A percentile compares a stretch with the other conserved stretches of the same genome.
phyloP scores from a whole-genome alignment of 495 filamentous ascomycete genomes.

The Stereocaulon alpinum region DNA sequence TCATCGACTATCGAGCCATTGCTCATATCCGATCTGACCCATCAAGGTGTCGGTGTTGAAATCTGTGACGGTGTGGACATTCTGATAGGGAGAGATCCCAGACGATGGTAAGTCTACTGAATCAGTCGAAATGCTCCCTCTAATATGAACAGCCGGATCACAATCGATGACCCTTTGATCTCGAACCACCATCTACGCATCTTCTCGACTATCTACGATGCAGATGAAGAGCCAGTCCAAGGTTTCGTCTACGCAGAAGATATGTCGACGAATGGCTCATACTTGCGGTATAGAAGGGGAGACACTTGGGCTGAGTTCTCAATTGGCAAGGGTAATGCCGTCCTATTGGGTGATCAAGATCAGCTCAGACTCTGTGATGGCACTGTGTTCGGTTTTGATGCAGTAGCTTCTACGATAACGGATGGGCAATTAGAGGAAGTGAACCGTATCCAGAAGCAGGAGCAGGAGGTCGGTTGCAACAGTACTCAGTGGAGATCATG shows the following conservation, averaged over 20 bases:
- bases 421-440: slow-evolving; percentile 3
- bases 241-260: slow-evolving; percentile 54
- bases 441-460: slow-evolving; percentile 23
- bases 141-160: slow-evolving; percentile 29
- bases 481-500: background rate
- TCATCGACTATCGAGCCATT: background rate
- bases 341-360: slow-evolving; percentile 48
- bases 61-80: slow-evolving; percentile 27
- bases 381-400: slow-evolving; percentile 23
- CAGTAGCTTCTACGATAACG: background rate
- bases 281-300: slow-evolving; percentile 45
- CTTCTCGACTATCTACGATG: slow-evolving; percentile 47
- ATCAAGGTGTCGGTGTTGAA: background rate
- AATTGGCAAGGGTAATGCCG: slow-evolving; percentile 34
- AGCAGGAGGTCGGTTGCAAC: slow-evolving; percentile 27
- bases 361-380: slow-evolving; percentile 27
- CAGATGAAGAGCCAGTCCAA: slow-evolving; percentile 26
- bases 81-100: slow-evolving; percentile 32
- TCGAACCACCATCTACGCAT: slow-evolving; percentile 53
- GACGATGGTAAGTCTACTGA: slow-evolving; percentile 22
- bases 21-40: background rate
- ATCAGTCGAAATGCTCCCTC: background rate
- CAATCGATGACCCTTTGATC: slow-evolving; percentile 33
- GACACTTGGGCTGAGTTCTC: slow-evolving; percentile 40
- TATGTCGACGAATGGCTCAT: slow-evolving; percentile 47